Evolutionary conservation across 2,329 filamentous ascomycete species (phyloP), one percentile per base, ranked within the genome.

Genomic region (Calonectria leucothoes): DNA sequence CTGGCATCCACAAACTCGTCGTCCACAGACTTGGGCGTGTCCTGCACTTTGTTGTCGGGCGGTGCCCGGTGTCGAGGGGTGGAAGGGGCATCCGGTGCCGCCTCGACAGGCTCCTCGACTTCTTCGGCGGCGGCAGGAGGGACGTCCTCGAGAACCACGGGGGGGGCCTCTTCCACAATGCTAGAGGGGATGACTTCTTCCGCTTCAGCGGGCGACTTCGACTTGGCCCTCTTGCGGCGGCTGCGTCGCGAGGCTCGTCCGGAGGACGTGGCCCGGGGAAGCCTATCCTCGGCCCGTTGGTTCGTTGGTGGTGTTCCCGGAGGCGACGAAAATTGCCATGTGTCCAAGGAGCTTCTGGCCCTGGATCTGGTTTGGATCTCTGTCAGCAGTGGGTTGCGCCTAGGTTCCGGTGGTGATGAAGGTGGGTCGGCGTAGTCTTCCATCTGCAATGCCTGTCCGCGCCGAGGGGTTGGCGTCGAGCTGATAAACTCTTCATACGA

Each of bases 381-480:
- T 2, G 87, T 86, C 7, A 89, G 79, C 6, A 91, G 83, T 15
- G 89, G 87, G 69, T 89, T 90, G 11, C 87, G 86, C 65, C 89
- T 87, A 0, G 88, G 87, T 70, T 90, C 86, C 1, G 89, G 90
- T 6, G 91, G 91, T 0, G 91, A 92, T 7, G 91, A 92, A 12
- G 90, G 89, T 5, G 89, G 86, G 65, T 91, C 90, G 3, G 86
- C 87, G 80, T 87, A 84, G 61, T 87, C 88, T n/a, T 87, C 84
- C 48, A 91, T 83, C 2, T 85, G 81, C n/a, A 89, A 73, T 5
- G 87, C 80, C 75, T 90, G 88, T 27, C 89, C 89, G 39, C 90
- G 88, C 59, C 90, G 86, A 6, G 90, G 91, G 1, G 91, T 93
- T 1, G 91, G 91, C 0, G 91, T 93, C 8, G 88, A 91, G 25